These are phyloP conservation scores for Russula foetens DNA, from an alignment of 768 basidiomycete species.

Conservation along the genomic window DNA sequence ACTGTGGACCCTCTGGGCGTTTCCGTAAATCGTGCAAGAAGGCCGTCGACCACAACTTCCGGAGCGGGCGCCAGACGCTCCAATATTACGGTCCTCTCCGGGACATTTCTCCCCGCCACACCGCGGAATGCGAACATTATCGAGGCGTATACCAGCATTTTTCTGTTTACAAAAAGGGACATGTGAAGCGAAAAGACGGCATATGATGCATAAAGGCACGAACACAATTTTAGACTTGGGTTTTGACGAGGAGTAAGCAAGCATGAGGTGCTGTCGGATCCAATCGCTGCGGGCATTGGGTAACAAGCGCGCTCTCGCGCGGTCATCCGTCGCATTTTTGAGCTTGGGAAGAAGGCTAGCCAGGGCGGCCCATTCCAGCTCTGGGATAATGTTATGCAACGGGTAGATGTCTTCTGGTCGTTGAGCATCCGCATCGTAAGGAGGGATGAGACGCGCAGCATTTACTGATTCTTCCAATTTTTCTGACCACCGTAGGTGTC, in stretches of 20 bases:
- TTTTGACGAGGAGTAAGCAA: constrained; percentile 33
- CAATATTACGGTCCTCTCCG: constrained; percentile 43
- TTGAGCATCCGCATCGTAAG: constrained; percentile 55
- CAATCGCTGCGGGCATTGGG: constrained; percentile 59
- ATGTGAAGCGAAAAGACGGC: background rate
- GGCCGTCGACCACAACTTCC: constrained; percentile 56
- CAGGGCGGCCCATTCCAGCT: constrained; percentile 72
- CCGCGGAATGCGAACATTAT: constrained; percentile 68
- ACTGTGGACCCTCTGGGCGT: constrained; percentile 53
- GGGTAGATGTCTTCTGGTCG: constrained; percentile 70
- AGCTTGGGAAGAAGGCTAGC: constrained; percentile 39
- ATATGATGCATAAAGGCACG: constrained; percentile 23
- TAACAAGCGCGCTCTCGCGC: constrained; percentile 47
- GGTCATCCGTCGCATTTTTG: constrained; percentile 39
- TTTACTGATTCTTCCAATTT: constrained; percentile 58
- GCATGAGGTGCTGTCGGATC: constrained; percentile 58
- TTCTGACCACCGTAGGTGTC: constrained; percentile 34
- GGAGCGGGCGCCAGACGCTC: constrained; percentile 55
- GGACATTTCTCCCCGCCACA: constrained; percentile 30
- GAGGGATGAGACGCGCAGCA: constrained; percentile 65
- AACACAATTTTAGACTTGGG: constrained; percentile 58
- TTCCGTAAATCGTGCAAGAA: constrained; percentile 79
- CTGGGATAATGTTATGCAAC: constrained; percentile 68
- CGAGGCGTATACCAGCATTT: constrained; percentile 73
- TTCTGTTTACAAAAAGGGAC: constrained; percentile 35